A percentile compares a stretch with the other conserved stretches of the same genome.
These are phyloP conservation scores for Pseudogymnoascus sp. DNA, from an alignment of 2,329 filamentous ascomycete genomes.

Conservation along the genomic window DNA sequence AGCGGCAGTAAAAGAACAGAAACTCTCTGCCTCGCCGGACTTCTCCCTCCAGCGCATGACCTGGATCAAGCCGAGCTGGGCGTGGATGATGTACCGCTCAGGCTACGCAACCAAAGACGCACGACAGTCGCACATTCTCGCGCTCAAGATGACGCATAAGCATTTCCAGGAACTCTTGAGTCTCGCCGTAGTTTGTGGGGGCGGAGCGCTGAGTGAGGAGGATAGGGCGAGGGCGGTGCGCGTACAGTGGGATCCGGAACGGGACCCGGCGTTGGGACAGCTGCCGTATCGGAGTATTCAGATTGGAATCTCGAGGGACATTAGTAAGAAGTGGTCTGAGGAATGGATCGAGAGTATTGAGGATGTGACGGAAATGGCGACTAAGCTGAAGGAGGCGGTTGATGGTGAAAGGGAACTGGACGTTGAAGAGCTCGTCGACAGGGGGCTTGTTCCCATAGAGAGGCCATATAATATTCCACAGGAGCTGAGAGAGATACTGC, in stretches of 20 bases:
- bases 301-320: constrained; percentile 46
- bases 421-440: constrained; percentile 31
- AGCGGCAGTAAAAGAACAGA: constrained; percentile 44
- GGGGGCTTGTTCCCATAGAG: constrained; percentile 40
- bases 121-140: constrained; percentile 49
- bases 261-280: constrained; percentile 38
- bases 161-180: constrained; percentile 43
- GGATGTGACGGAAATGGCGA: constrained; percentile 50
- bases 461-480: constrained; percentile 36
- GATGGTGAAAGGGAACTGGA: constrained; percentile 32
- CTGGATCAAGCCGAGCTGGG: constrained; percentile 58
- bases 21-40: constrained; percentile 43
- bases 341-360: constrained; percentile 48
- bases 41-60: constrained; percentile 53
- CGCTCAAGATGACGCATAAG: constrained; percentile 45
- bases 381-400: constrained; percentile 38
- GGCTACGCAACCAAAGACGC: constrained; percentile 53
- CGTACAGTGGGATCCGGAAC: constrained; percentile 60
- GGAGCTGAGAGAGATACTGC: constrained; percentile 28
- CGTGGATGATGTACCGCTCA: constrained; percentile 58
- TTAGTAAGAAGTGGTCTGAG: constrained; percentile 41
- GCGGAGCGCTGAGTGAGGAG: constrained; percentile 19
- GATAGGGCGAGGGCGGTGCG: constrained; percentile 34
- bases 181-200: constrained; percentile 29
- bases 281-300: constrained; percentile 51